Percentiles rank a stretch among this genome's conserved stretches.
Conservation (phyloP, 495 filamentous ascomycete species). For the Paragyromitra xinjiangensis region DNA sequence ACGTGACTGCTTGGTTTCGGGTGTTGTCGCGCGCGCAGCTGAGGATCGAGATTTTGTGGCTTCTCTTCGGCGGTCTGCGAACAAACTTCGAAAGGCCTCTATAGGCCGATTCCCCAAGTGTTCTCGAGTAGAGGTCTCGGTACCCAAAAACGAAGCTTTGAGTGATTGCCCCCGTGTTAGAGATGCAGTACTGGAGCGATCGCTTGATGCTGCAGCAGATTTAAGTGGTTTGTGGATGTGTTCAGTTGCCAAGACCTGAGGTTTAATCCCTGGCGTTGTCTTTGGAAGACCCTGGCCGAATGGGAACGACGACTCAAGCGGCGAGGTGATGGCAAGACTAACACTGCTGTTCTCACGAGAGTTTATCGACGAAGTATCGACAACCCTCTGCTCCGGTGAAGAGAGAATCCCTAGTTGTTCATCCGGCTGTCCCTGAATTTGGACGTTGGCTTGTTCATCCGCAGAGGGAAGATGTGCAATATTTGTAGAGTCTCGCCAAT, state of each 20-base stretch:
- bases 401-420: background rate
- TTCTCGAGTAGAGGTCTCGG: background rate
- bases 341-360: background rate
- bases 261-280: slow-evolving; percentile 11
- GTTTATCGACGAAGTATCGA: background rate
- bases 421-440: background rate
- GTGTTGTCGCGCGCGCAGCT: slow-evolving; percentile 14
- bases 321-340: background rate
- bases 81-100: slow-evolving; percentile 28
- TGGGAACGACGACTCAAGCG: slow-evolving; percentile 1
- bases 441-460: background rate
- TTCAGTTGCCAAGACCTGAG: slow-evolving; percentile 36
- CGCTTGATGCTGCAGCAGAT: slow-evolving; percentile 4
- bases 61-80: slow-evolving; percentile 2
- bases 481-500: background rate
- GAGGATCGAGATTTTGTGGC: background rate
- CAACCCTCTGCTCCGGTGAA: background rate
- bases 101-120: slow-evolving; percentile 4
- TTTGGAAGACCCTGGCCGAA: slow-evolving; percentile 6
- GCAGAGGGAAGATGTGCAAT: background rate
- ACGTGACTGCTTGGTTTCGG: slow-evolving; percentile 27
- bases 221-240: slow-evolving; percentile 12
- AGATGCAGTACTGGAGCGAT: slow-evolving; percentile 24
- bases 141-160: background rate
- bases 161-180: slow-evolving; percentile 5